Conservation (phyloP, 139 green algal species). For the Chlorella sp. region DNA sequence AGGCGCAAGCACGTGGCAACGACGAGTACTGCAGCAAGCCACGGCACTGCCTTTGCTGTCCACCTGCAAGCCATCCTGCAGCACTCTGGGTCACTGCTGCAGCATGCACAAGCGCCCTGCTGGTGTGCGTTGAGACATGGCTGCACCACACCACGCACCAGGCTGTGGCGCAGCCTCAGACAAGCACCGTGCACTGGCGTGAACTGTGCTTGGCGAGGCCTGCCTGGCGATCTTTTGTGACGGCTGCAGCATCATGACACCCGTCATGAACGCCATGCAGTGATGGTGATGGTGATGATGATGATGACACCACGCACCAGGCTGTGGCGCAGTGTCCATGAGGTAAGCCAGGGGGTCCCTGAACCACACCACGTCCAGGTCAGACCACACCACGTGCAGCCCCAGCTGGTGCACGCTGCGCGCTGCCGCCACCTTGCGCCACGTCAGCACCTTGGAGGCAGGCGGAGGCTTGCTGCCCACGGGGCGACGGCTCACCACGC, state of each 20-base stretch:
- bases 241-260: background rate
- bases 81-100: no score
- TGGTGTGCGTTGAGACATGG: background rate
- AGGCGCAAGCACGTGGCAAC: background rate
- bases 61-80: no score
- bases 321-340: background rate
- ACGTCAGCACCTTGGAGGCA: conserved; percentile 6
- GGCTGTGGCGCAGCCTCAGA: background rate
- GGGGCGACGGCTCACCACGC: background rate
- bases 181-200: background rate
- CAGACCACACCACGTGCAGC: conserved; percentile 28
- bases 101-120: background rate
- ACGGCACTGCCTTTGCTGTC: no score
- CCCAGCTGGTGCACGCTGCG: conserved; percentile 24
- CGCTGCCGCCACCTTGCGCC: conserved; percentile 26
- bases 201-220: background rate
- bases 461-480: background rate
- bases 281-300: no score
- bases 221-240: background rate
- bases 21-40: background rate
- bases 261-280: no score
- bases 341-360: conserved; percentile 25
- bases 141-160: background rate
- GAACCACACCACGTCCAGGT: conserved; percentile 34
- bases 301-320: background rate